These are phyloP conservation scores for Sonneratia alba DNA, from an alignment of 345 rosid genomes.

Conservation along the genomic window DNA sequence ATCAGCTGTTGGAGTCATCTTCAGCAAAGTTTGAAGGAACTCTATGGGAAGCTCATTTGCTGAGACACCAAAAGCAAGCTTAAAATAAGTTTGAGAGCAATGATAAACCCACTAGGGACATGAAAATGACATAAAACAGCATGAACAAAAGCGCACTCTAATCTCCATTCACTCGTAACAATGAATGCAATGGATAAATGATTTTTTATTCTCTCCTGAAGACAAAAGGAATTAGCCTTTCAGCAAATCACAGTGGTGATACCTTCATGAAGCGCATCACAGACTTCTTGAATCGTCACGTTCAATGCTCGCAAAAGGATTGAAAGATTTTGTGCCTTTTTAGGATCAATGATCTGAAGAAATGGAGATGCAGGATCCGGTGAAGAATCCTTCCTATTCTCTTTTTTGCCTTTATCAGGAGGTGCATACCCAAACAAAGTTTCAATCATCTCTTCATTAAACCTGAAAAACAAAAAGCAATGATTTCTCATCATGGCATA, in stretches of 20 bases:
- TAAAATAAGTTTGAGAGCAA: slow-evolving; percentile 3
- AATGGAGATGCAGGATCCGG: slow-evolving; percentile 40
- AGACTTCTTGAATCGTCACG: slow-evolving; percentile 79
- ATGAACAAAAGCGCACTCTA: too few species aligned
- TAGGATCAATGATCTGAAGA: slow-evolving; percentile 73
- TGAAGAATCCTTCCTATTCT: slow-evolving; percentile 40
- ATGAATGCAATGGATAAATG: background rate
- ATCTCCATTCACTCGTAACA: too few species aligned
- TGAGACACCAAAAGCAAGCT: slow-evolving; percentile 29
- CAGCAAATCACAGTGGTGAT: slow-evolving; percentile 6
- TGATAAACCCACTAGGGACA: background rate
- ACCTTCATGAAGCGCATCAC: slow-evolving; percentile 95
- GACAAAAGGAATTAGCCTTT: background rate
- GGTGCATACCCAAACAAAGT: slow-evolving; percentile 67
- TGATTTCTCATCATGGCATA: slow-evolving; percentile 3
- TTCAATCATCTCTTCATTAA: slow-evolving; percentile 99
- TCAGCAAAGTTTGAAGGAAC: slow-evolving; percentile 69
- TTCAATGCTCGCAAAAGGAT: slow-evolving; percentile 86
- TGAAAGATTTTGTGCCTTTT: slow-evolving; percentile 84
- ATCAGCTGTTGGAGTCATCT: slow-evolving; percentile 89
- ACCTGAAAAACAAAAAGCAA: slow-evolving; percentile 36
- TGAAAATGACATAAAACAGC: background rate
- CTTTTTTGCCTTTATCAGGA: slow-evolving; percentile 50
- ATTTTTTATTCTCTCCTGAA: background rate
- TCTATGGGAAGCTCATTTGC: slow-evolving; percentile 92